phyloP scores from a whole-genome alignment of 495 filamentous ascomycete species.

The Lasiosphaeria ovina region DNA sequence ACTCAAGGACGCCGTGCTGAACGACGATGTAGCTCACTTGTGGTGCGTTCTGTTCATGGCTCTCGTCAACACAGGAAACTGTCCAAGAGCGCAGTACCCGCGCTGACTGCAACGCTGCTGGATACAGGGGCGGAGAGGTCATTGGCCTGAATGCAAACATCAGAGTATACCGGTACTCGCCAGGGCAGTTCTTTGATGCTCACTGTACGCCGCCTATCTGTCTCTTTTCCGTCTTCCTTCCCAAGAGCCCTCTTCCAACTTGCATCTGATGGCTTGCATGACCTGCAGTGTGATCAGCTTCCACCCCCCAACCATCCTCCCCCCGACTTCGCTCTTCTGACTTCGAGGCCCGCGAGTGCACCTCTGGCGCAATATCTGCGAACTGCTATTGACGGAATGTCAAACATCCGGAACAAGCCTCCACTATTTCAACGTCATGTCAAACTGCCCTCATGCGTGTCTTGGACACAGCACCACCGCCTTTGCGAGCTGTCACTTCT shows the following conservation, averaged over 20 bases:
- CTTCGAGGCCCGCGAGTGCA: no score
- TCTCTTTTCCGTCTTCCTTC: background rate
- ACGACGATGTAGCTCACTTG: constrained; percentile 31
- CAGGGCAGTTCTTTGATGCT: constrained; percentile 84
- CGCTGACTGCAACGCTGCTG: background rate
- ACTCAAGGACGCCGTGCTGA: constrained; percentile 48
- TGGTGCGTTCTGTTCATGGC: constrained; percentile 27
- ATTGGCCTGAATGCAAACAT: constrained; percentile 90
- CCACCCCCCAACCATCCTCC: no score
- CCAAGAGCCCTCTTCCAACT: background rate
- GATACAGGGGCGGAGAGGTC: constrained; percentile 73
- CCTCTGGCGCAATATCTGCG: no score
- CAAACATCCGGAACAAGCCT: no score
- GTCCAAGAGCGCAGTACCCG: background rate
- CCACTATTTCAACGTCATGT: no score
- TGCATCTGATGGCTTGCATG: background rate
- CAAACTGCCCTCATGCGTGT: no score
- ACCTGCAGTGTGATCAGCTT: background rate
- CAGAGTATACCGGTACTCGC: constrained; percentile 82
- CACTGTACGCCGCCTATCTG: constrained; percentile 62
- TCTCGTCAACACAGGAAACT: background rate
- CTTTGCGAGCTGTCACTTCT: background rate
- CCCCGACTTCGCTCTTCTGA: no score
- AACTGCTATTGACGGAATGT: no score
- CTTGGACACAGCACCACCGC: background rate